Evolutionary conservation across 192 early-diverging fungal species (phyloP).

Genomic region (Cetraspora pellucida): DNA sequence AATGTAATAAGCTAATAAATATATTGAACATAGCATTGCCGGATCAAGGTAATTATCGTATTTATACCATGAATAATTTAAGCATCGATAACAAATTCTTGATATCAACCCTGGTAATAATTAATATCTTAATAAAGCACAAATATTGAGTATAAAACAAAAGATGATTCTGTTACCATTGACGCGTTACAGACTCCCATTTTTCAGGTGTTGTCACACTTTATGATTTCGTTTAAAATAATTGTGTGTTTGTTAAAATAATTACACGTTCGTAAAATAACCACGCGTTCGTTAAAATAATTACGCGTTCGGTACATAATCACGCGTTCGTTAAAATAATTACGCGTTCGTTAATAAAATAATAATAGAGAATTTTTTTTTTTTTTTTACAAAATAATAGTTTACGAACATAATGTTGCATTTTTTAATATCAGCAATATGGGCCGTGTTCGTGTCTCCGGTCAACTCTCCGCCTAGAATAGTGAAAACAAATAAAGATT

Average conservation of each 20-base stretch:
- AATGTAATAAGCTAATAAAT: not conserved
- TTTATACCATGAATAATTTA: constrained; percentile 44
- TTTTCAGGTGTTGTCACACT: constrained; percentile 79
- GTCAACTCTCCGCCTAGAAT: constrained; percentile 62
- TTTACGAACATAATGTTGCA: constrained; percentile 38
- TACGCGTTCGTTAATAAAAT: not conserved
- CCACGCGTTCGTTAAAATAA: not conserved
- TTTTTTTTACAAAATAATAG: not conserved
- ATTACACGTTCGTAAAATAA: too few species aligned
- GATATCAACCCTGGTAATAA: constrained; percentile 38
- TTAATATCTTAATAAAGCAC: not conserved
- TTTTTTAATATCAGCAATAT: constrained; percentile 50
- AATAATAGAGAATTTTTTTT: not conserved
- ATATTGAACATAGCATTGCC: not conserved
- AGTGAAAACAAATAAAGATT: not conserved
- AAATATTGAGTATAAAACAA: not conserved
- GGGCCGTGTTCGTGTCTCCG: constrained; percentile 59
- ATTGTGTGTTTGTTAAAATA: not conserved
- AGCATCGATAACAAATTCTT: constrained; percentile 38
- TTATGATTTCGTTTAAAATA: not conserved
- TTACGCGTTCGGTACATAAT: too few species aligned
- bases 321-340: not conserved
- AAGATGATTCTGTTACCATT: constrained; percentile 49
- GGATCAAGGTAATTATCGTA: too few species aligned
- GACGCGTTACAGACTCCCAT: constrained; percentile 73